Evolutionary conservation across 305 asterid species (phyloP).

Genomic region (Fraxinus floribunda): DNA sequence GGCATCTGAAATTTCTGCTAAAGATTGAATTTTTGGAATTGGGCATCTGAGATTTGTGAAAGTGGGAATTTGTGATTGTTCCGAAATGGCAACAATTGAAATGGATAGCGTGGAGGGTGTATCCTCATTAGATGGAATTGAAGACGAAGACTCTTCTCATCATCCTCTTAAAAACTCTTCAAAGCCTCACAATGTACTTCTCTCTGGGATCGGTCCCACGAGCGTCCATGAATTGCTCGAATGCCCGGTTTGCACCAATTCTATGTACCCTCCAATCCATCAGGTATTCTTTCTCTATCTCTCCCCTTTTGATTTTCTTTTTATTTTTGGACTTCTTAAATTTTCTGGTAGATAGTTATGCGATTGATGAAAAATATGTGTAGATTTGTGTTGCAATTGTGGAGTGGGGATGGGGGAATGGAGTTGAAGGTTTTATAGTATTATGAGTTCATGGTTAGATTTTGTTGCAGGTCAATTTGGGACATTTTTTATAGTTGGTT

Average conservation of each 20-base stretch:
- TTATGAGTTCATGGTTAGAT: background rate
- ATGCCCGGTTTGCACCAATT: slow-evolving; percentile 86
- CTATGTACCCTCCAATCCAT: slow-evolving; percentile 90
- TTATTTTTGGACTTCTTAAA: background rate
- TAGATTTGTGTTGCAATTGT: background rate
- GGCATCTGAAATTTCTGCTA: slow-evolving; percentile 22
- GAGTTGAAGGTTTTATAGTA: background rate
- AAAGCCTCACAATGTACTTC: slow-evolving; percentile 41
- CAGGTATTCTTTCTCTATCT: slow-evolving; percentile 45
- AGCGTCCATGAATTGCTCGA: slow-evolving; percentile 84
- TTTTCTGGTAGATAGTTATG: background rate
- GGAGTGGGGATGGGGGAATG: background rate
- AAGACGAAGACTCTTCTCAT: slow-evolving; percentile 59
- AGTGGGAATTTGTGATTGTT: background rate
- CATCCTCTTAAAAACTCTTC: slow-evolving; percentile 39
- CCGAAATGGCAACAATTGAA: slow-evolving; percentile 54
- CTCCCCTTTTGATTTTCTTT: background rate
- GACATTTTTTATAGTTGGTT: background rate
- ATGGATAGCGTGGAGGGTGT: slow-evolving; percentile 78
- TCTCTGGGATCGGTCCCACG: slow-evolving; percentile 55
- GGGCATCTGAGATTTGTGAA: slow-evolving; percentile 24
- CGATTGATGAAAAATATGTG: background rate
- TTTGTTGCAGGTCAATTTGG: background rate
- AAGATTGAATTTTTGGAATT: slow-evolving; percentile 13
- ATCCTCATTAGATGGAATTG: slow-evolving; percentile 64